These are phyloP conservation scores for Beauveria bassiana DNA, from an alignment of 2,329 filamentous ascomycete genomes.

Conservation along the genomic window DNA sequence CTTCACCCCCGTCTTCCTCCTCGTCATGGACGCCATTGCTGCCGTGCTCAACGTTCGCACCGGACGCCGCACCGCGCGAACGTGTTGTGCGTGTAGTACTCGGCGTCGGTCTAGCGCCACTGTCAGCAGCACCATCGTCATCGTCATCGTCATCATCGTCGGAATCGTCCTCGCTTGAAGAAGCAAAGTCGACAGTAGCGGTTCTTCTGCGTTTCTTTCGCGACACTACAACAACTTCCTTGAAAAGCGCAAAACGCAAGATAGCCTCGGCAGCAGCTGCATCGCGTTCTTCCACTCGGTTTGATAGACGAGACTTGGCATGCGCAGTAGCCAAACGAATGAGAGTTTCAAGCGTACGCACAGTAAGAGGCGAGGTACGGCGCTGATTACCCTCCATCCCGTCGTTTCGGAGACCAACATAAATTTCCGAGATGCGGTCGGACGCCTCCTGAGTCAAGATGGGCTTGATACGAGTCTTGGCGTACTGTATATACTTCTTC, in stretches of 20 bases:
- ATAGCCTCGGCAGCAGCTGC: conserved; percentile 83
- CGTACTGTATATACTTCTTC: conserved; percentile 99
- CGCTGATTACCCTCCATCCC: conserved; percentile 92
- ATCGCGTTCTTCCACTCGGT: conserved; percentile 81
- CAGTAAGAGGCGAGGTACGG: conserved; percentile 89
- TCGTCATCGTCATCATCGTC: conserved; percentile 51
- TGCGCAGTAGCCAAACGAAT: conserved; percentile 96
- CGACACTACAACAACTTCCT: conserved; percentile 80
- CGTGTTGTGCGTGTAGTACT: conserved; percentile 23
- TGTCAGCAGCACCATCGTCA: conserved; percentile 50
- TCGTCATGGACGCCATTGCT: conserved; percentile 29
- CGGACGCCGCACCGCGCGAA: conserved; percentile 19
- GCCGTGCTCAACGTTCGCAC: conserved; percentile 20
- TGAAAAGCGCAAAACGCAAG: conserved; percentile 90
- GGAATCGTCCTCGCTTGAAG: conserved; percentile 47
- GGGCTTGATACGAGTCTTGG: conserved; percentile 85
- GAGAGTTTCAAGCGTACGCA: conserved; percentile 94
- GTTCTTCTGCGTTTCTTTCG: conserved; percentile 76
- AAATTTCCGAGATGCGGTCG: conserved; percentile 84
- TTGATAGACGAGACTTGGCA: conserved; percentile 84
- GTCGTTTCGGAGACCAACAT: conserved; percentile 89
- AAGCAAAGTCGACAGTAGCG: conserved; percentile 48
- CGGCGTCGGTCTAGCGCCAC: conserved; percentile 25
- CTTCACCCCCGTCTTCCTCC: conserved; percentile 46
- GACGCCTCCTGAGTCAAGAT: conserved; percentile 84